phyloP scores from a whole-genome alignment of 495 filamentous ascomycete species.

The Penicillium cataractarum region DNA sequence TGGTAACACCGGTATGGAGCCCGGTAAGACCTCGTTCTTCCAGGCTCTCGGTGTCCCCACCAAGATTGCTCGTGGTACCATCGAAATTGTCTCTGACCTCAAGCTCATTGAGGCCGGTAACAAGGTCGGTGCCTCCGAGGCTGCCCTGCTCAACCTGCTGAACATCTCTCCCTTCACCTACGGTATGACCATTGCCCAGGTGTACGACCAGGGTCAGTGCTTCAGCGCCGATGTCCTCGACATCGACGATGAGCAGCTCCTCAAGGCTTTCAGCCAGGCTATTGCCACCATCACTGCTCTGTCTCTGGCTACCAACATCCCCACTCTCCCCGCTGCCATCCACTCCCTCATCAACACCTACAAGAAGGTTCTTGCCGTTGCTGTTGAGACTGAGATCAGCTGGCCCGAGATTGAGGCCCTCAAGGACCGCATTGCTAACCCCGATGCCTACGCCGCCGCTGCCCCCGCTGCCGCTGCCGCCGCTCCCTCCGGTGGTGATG shows the following conservation, averaged over 20 bases:
- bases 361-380: constrained; percentile 95
- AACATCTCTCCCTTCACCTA: constrained; percentile 99
- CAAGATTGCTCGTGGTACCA: constrained; percentile 99
- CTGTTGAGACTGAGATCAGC: constrained; percentile 86
- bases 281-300: constrained; percentile 85
- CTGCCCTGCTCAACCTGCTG: constrained; percentile 97
- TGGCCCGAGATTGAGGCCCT: constrained; percentile 96
- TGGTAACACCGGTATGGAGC: constrained; percentile 99
- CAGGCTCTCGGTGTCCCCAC: constrained; percentile 99
- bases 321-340: constrained; percentile 93
- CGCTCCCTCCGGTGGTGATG: constrained; percentile 48
- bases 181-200: constrained; percentile 92
- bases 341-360: constrained; percentile 95
- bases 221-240: constrained; percentile 86
- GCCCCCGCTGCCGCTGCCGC: constrained; percentile 67
- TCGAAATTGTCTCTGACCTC: constrained; percentile 98
- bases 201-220: constrained; percentile 94
- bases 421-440: constrained; percentile 99
- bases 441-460: constrained; percentile 85
- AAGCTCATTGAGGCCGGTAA: constrained; percentile 91
- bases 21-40: constrained; percentile 99
- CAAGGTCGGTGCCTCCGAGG: constrained; percentile 99
- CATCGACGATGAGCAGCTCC: constrained; percentile 89
- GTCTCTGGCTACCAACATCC: constrained; percentile 90
- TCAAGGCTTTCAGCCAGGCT: constrained; percentile 79